Evolutionary conservation across 495 filamentous ascomycete genomes (phyloP).

Genomic region (Tuber aestivum): DNA sequence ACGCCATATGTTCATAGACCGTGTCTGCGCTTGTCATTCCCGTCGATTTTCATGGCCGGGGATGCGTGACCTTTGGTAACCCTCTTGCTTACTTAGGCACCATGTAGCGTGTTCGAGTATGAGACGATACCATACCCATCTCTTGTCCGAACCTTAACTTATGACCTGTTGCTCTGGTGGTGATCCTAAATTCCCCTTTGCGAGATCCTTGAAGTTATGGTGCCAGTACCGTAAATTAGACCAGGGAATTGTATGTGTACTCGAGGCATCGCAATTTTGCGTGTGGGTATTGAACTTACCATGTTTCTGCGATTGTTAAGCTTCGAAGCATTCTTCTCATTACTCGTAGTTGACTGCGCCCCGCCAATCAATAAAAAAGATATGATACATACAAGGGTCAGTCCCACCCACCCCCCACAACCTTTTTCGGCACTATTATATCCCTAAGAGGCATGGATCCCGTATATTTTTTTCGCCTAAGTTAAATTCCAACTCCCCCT

Average conservation of each 20-base stretch:
- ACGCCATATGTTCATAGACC: not conserved
- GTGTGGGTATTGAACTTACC: too few relatives aligned
- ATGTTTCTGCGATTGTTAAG: too few relatives aligned
- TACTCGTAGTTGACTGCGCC: not conserved
- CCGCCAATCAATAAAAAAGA: not conserved
- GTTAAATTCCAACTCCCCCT: not conserved
- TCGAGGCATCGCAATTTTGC: too few relatives aligned
- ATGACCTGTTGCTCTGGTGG: not conserved
- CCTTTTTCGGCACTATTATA: not conserved
- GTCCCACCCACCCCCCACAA: too few relatives aligned
- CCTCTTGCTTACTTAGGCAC: not conserved
- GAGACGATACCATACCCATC: too few relatives aligned
- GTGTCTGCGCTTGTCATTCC: not conserved
- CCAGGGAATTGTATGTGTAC: not conserved
- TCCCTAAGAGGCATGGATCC: too few relatives aligned
- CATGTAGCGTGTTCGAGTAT: too few relatives aligned
- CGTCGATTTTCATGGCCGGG: not conserved
- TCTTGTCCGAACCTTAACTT: not conserved
- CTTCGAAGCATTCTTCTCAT: not conserved
- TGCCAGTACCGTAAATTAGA: too few relatives aligned
- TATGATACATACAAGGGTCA: too few relatives aligned
- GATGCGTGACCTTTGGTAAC: not conserved
- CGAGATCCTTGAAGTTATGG: too few relatives aligned
- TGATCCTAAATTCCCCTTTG: not conserved
- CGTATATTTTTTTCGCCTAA: not conserved